Conservation (phyloP, 768 basidiomycete species). For the Austroboletus festivus region DNA sequence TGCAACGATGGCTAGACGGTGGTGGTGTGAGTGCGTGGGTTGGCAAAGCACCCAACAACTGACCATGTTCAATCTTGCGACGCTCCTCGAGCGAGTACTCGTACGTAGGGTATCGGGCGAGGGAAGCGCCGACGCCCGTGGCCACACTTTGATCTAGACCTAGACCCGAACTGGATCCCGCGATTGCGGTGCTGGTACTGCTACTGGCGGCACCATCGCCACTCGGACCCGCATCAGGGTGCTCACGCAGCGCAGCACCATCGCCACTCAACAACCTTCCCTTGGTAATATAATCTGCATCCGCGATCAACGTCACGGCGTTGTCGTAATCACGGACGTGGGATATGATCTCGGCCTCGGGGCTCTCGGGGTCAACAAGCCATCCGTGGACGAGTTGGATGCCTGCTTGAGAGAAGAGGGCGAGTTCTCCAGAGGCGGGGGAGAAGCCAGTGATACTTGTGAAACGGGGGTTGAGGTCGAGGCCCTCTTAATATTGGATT, state of each 20-base stretch:
- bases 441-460: conserved; percentile 65
- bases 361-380: conserved; percentile 46
- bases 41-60: too few species aligned
- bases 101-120: conserved; percentile 6
- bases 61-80: conserved; percentile 70
- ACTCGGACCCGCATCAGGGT: conserved; percentile 20
- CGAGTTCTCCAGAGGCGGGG: conserved; percentile 72
- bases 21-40: too few species aligned
- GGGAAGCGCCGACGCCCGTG: conserved; percentile 1
- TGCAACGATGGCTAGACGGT: conserved; percentile 68
- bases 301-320: conserved; percentile 71
- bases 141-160: too few species aligned
- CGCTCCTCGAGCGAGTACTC: conserved; percentile 52
- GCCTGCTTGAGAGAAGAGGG: conserved; percentile 79
- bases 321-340: conserved; percentile 67
- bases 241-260: neutral
- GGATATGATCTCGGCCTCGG: conserved; percentile 53
- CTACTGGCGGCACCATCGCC: neutral
- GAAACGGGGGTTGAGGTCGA: conserved; percentile 87
- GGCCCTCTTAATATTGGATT: conserved; percentile 73
- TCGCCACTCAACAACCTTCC: conserved; percentile 47
- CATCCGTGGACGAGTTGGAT: conserved; percentile 88
- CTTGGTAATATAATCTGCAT: conserved; percentile 71
- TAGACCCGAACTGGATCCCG: conserved; percentile 4
- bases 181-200: neutral